Conservation (phyloP, 2,329 filamentous ascomycete genomes). For the Ophiostoma ulmi region DNA sequence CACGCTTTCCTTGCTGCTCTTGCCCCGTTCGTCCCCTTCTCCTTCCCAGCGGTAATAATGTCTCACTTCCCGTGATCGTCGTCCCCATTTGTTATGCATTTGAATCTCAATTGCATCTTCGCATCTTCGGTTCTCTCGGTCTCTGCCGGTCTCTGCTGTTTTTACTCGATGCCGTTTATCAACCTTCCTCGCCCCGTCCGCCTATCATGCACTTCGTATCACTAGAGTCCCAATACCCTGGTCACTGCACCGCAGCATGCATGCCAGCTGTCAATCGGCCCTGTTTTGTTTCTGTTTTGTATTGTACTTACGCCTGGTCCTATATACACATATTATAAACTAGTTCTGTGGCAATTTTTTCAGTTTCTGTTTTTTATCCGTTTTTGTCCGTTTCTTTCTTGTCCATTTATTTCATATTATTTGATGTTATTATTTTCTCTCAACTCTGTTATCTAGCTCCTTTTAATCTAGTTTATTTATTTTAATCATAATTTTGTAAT, state of each 20-base stretch:
- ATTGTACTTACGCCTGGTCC: no score
- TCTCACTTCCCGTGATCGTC: background rate
- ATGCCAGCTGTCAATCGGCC: conserved; percentile 11
- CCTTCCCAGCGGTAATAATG: background rate
- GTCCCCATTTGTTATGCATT: background rate
- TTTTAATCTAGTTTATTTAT: background rate
- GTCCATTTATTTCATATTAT: background rate
- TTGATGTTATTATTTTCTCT: background rate
- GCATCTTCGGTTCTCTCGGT: background rate
- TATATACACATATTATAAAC: no score
- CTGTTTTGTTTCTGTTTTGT: background rate
- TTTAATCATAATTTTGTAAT: no score
- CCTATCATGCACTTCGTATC: conserved; percentile 1
- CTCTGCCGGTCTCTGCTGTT: background rate
- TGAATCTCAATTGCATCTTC: background rate
- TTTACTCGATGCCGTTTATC: background rate
- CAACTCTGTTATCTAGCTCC: background rate
- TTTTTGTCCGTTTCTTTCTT: background rate
- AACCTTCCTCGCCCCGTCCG: background rate
- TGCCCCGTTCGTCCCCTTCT: background rate
- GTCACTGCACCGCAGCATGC: background rate
- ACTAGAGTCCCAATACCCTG: conserved; percentile 9
- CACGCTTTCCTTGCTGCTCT: background rate
- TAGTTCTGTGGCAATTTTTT: background rate
- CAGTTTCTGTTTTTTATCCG: background rate